Conservation (phyloP, 192 early-diverging fungal species). For the Coemansia sp. region DNA sequence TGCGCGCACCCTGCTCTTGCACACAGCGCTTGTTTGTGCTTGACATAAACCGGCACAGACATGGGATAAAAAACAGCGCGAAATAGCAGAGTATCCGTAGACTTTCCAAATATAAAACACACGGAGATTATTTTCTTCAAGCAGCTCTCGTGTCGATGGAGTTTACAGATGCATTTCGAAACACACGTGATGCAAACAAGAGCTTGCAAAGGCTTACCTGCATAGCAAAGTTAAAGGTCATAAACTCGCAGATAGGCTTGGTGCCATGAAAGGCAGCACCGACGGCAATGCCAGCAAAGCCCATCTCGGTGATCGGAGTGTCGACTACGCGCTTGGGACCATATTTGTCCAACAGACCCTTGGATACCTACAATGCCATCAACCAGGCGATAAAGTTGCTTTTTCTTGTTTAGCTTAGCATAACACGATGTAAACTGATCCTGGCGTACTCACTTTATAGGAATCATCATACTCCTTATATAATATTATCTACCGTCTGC, state of each 20-base stretch:
- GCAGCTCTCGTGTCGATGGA: background rate
- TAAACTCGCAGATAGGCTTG: conserved; percentile 98
- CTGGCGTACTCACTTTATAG: no score
- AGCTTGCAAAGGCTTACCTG: conserved; percentile 64
- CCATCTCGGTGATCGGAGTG: conserved; percentile 99
- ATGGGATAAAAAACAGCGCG: no score
- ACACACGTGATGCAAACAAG: background rate
- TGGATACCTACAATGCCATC: conserved; percentile 74
- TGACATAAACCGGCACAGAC: no score
- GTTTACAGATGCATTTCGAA: background rate
- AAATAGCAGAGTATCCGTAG: no score
- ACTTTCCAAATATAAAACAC: background rate
- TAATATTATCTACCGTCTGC: no score
- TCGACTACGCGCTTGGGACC: conserved; percentile 96
- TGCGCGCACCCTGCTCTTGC: background rate
- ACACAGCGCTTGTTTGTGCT: background rate
- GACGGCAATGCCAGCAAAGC: conserved; percentile 93
- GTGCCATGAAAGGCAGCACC: conserved; percentile 92
- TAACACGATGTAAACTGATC: background rate
- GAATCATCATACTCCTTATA: no score
- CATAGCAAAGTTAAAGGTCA: conserved; percentile 99
- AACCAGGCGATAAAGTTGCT: background rate
- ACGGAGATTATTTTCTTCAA: background rate
- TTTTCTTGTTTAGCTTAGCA: background rate
- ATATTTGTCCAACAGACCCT: conserved; percentile 96